Base-by-base conservation (phyloP, 306 rosid species). In the Acmispon strigosus region DNA sequence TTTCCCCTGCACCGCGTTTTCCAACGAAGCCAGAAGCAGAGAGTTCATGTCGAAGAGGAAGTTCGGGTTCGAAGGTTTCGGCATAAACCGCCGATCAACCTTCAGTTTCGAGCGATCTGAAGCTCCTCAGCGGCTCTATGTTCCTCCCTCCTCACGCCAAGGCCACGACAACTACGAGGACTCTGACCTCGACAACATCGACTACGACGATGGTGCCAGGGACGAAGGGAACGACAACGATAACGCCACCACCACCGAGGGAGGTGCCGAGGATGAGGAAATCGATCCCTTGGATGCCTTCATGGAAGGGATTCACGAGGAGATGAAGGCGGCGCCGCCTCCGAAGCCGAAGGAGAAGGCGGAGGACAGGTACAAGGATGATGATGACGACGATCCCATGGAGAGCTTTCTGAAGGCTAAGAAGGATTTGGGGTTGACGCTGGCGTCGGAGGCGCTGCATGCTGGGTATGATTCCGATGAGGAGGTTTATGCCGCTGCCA, bases 401-500 rank as follows among this genome's bases (percentile, higher is more conserved):
- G 99, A 94, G 82, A 91, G 92, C 50, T 94, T 90, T 62, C 70
- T 94, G 56, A 81, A 81, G 78, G 99, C 99, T 9, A 94, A 94
- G 79, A 94, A 91, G 88, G 99, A 94, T 48, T 56, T 87, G 20
- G 92, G 89, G 63, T 62, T 94, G 70, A 90, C 97, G 43, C 81
- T 94, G 36, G 99, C 99, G 0, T 89, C 97, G 0, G 99, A 94
- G 1, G 99, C 91, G 3, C 83, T 94, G 24, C 81, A 82, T 27
- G 99, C 99, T 7, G 97, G 99, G 1, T 94, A 94, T 22, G 88
- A 91, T 62, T 91, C 99, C 9, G 99, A 94, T 10, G 97, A 94
- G 73, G 99, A 94, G 90, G 99, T 94, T 56, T 94, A 94, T 70
- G 99, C 99, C 0, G 99, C 99, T 7, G 99, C 99, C 0, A 94